Evolutionary conservation across 2,329 filamentous ascomycete genomes (phyloP).

Genomic region (Diaporthe citriasiana): DNA sequence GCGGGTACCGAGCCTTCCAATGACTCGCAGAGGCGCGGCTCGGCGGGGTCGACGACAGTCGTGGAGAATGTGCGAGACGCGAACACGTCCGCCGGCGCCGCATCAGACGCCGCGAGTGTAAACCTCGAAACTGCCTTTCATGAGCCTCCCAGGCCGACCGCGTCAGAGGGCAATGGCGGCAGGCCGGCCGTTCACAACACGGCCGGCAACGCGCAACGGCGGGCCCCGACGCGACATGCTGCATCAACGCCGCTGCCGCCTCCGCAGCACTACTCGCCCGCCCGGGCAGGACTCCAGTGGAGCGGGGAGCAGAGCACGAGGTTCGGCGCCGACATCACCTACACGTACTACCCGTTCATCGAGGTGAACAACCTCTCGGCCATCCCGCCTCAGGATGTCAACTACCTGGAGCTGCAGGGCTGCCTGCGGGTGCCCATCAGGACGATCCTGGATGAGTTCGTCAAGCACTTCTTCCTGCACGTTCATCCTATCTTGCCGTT

Average conservation of each 20-base stretch:
- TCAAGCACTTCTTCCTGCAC: slow-evolving; percentile 63
- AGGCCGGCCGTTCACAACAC: neutral
- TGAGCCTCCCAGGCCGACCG: neutral
- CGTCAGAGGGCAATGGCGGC: neutral
- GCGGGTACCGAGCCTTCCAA: slow-evolving; percentile 6
- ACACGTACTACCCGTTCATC: slow-evolving; percentile 60
- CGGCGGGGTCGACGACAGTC: slow-evolving; percentile 38
- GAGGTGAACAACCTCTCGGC: slow-evolving; percentile 54
- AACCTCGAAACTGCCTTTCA: slow-evolving; percentile 5
- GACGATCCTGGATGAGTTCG: slow-evolving; percentile 60
- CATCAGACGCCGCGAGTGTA: slow-evolving; percentile 29
- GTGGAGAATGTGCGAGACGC: slow-evolving; percentile 46
- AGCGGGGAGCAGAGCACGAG: slow-evolving; percentile 48
- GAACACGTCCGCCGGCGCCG: neutral
- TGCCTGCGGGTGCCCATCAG: slow-evolving; percentile 61
- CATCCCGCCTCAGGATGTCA: slow-evolving; percentile 61
- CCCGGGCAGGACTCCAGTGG: slow-evolving; percentile 43
- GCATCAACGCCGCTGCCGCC: slow-evolving; percentile 3
- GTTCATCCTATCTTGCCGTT: slow-evolving; percentile 61
- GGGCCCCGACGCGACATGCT: neutral
- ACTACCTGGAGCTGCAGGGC: slow-evolving; percentile 61
- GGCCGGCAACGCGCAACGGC: neutral
- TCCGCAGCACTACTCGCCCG: neutral
- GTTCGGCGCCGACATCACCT: slow-evolving; percentile 54
- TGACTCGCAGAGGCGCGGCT: slow-evolving; percentile 19